Conservation (phyloP, 2,329 filamentous ascomycete species). For the Fusarium odoratissimum region DNA sequence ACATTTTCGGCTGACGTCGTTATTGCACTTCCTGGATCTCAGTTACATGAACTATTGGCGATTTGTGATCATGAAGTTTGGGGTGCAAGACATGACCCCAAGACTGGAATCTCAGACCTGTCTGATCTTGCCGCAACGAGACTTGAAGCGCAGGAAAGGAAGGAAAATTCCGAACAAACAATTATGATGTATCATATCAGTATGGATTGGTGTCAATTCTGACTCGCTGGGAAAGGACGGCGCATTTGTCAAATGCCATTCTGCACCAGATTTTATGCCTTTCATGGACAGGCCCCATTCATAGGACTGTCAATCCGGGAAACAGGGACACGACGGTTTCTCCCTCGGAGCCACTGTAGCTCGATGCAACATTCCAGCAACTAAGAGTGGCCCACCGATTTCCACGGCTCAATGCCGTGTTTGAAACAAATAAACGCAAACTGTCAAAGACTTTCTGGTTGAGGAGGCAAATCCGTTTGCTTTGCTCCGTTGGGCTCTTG, state of each 20-base stretch:
- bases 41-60: neutral
- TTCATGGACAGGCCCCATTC: slow-evolving; percentile 1
- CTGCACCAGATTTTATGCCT: slow-evolving; percentile 3
- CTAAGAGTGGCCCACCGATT: slow-evolving; percentile 15
- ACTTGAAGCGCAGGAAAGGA: neutral
- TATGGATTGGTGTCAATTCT: neutral
- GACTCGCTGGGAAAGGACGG: slow-evolving; percentile 11
- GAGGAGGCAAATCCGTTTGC: neutral
- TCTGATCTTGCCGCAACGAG: slow-evolving; percentile 2
- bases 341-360: slow-evolving; percentile 14
- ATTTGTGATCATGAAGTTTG: neutral
- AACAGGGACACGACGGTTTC: slow-evolving; percentile 11
- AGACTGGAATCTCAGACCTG: slow-evolving; percentile 5
- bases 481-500: neutral
- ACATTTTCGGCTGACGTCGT: slow-evolving; percentile 4
- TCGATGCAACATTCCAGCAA: slow-evolving; percentile 41
- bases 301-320: slow-evolving; percentile 9
- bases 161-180: neutral
- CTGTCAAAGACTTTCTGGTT: neutral
- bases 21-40: neutral
- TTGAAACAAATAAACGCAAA: slow-evolving; percentile 27
- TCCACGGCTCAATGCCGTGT: slow-evolving; percentile 11
- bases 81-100: neutral
- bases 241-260: neutral
- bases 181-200: slow-evolving; percentile 8